Percentiles rank a stretch among this genome's conserved stretches.
phyloP scores from a whole-genome alignment of 225 moss, liverwort and hornwort species.

The Physcomitrium patens region DNA sequence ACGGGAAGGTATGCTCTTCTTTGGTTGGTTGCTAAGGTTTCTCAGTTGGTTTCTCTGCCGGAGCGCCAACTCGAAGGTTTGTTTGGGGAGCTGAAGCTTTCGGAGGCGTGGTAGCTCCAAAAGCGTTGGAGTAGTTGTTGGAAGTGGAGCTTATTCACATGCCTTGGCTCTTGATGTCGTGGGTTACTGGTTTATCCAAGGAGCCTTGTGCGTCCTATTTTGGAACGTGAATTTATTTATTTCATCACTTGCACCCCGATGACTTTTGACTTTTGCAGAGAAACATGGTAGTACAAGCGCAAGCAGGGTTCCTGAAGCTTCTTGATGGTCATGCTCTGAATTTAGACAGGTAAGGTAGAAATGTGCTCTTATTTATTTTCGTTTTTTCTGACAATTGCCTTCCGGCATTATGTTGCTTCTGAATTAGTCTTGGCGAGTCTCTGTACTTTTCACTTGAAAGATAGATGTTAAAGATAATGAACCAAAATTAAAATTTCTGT shows the following conservation, averaged over 20 bases:
- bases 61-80: background rate
- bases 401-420: background rate
- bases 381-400: background rate
- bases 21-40: background rate
- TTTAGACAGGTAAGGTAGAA: slow-evolving; percentile 29
- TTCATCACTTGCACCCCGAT: background rate
- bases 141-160: background rate
- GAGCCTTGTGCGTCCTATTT: background rate
- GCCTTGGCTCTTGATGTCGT: background rate
- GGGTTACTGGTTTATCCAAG: background rate
- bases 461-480: background rate
- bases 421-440: background rate
- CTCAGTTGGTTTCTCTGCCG: background rate
- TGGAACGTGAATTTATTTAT: background rate
- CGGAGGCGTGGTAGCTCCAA: background rate
- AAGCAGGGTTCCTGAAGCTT: slow-evolving; percentile 29
- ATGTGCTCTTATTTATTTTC: background rate
- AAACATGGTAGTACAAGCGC: slow-evolving; percentile 28
- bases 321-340: slow-evolving; percentile 22
- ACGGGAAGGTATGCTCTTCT: background rate
- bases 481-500: background rate
- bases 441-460: background rate
- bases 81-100: background rate
- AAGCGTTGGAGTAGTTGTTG: background rate
- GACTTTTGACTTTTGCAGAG: slow-evolving; percentile 27